Evolutionary conservation across 352 stramenopile species (phyloP).

Genomic region (Pythium plurisporium): DNA sequence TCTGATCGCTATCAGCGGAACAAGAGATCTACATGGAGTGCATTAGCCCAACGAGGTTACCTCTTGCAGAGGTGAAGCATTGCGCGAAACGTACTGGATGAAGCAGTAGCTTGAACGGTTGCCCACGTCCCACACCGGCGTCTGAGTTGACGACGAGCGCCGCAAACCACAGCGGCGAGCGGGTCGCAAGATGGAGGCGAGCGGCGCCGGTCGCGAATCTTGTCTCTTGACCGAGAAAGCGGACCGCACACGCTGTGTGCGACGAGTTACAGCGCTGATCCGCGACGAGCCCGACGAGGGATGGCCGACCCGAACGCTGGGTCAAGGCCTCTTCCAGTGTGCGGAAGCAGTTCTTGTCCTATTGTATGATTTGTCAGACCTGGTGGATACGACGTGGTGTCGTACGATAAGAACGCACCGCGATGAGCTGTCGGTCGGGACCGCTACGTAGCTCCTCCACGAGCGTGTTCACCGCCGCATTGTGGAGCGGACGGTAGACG

Average conservation of each 20-base stretch:
- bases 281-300: conserved; percentile 44
- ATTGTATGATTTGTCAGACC: background rate
- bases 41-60: too few species aligned
- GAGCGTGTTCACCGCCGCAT: conserved; percentile 33
- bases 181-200: conserved; percentile 30
- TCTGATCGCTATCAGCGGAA: background rate
- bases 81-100: conserved; percentile 15
- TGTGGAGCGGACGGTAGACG: conserved; percentile 54
- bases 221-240: conserved; percentile 41
- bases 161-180: conserved; percentile 41
- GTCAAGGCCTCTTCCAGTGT: conserved; percentile 28
- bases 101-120: conserved; percentile 42
- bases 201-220: conserved; percentile 37
- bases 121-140: background rate
- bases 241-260: conserved; percentile 19
- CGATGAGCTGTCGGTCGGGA: conserved; percentile 32
- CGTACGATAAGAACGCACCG: conserved; percentile 22
- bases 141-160: conserved; percentile 39
- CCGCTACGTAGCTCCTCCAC: conserved; percentile 30
- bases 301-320: background rate
- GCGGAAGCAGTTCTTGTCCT: conserved; percentile 58
- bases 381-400: background rate
- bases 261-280: conserved; percentile 39
- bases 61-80: too few species aligned
- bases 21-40: too few species aligned